Evolutionary conservation across 2,329 filamentous ascomycete species (phyloP).

Genomic region (Keithomyces neogunnii): DNA sequence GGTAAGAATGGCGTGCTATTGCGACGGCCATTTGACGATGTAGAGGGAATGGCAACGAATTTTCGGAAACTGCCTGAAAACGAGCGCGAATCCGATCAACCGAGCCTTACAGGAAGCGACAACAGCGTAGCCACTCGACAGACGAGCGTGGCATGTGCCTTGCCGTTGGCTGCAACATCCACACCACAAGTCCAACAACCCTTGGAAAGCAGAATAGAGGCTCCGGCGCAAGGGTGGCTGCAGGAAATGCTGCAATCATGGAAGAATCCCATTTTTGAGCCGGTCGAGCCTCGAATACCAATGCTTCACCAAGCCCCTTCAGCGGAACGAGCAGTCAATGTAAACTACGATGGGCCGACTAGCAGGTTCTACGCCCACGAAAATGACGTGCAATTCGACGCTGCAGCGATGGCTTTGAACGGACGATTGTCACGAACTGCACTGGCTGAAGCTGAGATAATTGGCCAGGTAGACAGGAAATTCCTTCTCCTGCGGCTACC

Average conservation of each 20-base stretch:
- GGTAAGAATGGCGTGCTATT: conserved; percentile 32
- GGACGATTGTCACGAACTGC: conserved; percentile 53
- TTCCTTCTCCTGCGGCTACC: conserved; percentile 67
- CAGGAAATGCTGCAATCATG: conserved; percentile 53
- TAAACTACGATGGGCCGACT: conserved; percentile 1
- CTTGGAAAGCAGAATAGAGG: conserved; percentile 6
- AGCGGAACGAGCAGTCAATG: conserved; percentile 1
- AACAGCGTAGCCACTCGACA: not conserved
- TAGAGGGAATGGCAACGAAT: not conserved
- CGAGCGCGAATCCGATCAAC: too few species aligned
- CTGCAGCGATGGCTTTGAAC: conserved; percentile 18
- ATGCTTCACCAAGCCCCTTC: conserved; percentile 19
- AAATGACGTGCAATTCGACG: conserved; percentile 20
- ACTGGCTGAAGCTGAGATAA: conserved; percentile 52
- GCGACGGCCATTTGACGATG: conserved; percentile 36
- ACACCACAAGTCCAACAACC: not conserved
- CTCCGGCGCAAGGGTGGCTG: conserved; percentile 43
- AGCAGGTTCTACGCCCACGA: conserved; percentile 7
- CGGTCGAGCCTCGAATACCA: conserved; percentile 36
- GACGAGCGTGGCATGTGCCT: not conserved
- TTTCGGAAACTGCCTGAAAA: not conserved
- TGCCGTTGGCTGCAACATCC: not conserved
- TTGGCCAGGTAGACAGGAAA: conserved; percentile 82
- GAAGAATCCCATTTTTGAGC: conserved; percentile 69
- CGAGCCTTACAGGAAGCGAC: not conserved